Conservation (phyloP, 23 red algal species). For the Agarophyton chilense region DNA sequence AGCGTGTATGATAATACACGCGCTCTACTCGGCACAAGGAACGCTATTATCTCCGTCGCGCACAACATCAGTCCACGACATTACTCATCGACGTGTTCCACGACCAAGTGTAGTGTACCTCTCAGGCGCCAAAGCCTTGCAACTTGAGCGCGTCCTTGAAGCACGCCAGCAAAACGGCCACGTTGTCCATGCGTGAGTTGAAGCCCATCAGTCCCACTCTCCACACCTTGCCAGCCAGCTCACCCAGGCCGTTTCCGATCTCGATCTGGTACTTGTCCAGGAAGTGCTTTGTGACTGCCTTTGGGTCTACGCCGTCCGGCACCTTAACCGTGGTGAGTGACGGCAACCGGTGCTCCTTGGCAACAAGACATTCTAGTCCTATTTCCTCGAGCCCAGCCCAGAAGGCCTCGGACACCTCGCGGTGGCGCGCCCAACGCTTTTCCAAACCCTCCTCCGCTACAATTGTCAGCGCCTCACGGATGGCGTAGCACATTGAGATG, state of each 20-base stretch:
- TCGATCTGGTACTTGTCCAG: conserved; percentile 83
- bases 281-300: conserved; percentile 60
- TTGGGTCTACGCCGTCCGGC: conserved; percentile 71
- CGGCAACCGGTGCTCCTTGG: conserved; percentile 64
- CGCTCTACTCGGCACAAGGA: neutral
- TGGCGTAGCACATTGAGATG: conserved; percentile 75
- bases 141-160: conserved; percentile 65
- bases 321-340: conserved; percentile 79
- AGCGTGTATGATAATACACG: neutral
- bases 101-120: neutral
- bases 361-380: conserved; percentile 70
- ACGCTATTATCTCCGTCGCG: neutral
- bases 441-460: conserved; percentile 78
- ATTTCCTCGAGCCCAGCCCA: conserved; percentile 70
- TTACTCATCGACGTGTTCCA: neutral
- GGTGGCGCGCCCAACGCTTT: conserved; percentile 76
- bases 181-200: conserved; percentile 75
- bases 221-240: conserved; percentile 82
- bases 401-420: conserved; percentile 66
- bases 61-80: neutral
- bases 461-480: conserved; percentile 69
- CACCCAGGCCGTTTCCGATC: conserved; percentile 82
- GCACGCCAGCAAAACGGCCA: conserved; percentile 49
- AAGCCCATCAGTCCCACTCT: conserved; percentile 84
- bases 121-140: conserved; percentile 60